These are phyloP conservation scores for Phytophthora rubi DNA, from an alignment of 352 stramenopile genomes.

Conservation along the genomic window DNA sequence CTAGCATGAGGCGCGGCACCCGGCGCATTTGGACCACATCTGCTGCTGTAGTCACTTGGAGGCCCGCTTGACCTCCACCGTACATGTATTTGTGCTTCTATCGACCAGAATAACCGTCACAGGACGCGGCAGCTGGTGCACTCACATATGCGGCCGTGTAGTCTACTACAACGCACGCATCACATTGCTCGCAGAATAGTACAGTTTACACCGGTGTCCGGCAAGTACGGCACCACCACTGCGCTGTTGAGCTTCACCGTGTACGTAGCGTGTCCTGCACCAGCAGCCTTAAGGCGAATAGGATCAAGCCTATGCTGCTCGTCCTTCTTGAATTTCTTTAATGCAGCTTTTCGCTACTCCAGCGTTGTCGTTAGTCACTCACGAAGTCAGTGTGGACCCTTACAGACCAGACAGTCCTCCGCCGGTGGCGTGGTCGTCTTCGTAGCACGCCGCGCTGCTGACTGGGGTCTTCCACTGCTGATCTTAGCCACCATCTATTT, in stretches of 20 bases:
- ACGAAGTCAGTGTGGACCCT: slow-evolving; percentile 4
- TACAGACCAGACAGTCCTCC: slow-evolving; percentile 12
- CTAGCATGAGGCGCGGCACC: slow-evolving; percentile 1
- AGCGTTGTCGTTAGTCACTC: slow-evolving; percentile 13
- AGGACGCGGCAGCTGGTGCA: neutral
- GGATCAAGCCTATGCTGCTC: slow-evolving; percentile 1
- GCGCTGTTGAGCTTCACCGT: slow-evolving; percentile 1
- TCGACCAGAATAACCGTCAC: slow-evolving; percentile 10
- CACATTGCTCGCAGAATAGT: slow-evolving; percentile 3
- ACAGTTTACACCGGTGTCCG: slow-evolving; percentile 10
- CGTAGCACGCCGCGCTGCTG: neutral
- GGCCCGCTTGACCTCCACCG: slow-evolving; percentile 1
- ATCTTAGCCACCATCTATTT: neutral
- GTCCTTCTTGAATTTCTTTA: neutral
- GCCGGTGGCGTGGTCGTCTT: neutral
- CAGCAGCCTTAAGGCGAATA: slow-evolving; percentile 9
- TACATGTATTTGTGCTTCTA: neutral
- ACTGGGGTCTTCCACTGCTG: neutral
- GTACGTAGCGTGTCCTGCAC: neutral
- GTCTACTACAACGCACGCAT: neutral
- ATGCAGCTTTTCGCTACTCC: neutral
- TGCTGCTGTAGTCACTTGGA: slow-evolving; percentile 13
- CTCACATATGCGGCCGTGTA: neutral
- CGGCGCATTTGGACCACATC: slow-evolving; percentile 2
- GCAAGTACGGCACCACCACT: neutral